Percentiles rank a stretch among this genome's conserved stretches.
These are phyloP conservation scores for Ceriops zippeliana DNA, from an alignment of 345 rosid genomes.

Conservation along the genomic window DNA sequence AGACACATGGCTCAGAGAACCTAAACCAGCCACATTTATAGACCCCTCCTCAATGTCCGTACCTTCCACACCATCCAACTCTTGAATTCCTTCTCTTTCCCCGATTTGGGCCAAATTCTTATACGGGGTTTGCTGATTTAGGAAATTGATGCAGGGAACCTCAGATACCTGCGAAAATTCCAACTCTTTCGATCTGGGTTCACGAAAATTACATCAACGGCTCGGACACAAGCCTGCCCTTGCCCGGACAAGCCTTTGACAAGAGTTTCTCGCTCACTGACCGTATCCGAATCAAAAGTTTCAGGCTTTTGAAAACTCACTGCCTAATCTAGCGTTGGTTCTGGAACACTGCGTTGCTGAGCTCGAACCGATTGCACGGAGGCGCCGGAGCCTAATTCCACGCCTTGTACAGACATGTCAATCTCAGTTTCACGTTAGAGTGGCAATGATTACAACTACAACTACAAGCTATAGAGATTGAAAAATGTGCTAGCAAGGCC, in stretches of 20 bases:
- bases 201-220: neutral
- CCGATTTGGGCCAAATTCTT: neutral
- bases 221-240: too few relatives aligned
- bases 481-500: too few relatives aligned
- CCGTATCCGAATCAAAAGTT: neutral
- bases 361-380: neutral
- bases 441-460: too few relatives aligned
- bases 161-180: neutral
- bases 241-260: neutral
- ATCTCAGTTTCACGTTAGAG: too few relatives aligned
- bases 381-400: neutral
- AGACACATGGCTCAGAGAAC: slow-evolving; percentile 44
- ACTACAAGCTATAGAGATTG: too few relatives aligned
- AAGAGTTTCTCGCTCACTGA: neutral
- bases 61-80: slow-evolving; percentile 2
- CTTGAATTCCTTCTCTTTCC: neutral
- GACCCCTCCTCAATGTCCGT: slow-evolving; percentile 32
- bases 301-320: slow-evolving; percentile 2
- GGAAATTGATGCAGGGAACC: too few relatives aligned
- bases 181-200: slow-evolving; percentile 8
- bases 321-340: neutral
- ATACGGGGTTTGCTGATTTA: neutral
- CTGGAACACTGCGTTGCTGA: neutral
- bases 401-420: neutral
- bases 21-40: slow-evolving; percentile 15